Evolutionary conservation across 306 rosid genomes (phyloP).

Genomic region (Citrullus mucosospermus): DNA sequence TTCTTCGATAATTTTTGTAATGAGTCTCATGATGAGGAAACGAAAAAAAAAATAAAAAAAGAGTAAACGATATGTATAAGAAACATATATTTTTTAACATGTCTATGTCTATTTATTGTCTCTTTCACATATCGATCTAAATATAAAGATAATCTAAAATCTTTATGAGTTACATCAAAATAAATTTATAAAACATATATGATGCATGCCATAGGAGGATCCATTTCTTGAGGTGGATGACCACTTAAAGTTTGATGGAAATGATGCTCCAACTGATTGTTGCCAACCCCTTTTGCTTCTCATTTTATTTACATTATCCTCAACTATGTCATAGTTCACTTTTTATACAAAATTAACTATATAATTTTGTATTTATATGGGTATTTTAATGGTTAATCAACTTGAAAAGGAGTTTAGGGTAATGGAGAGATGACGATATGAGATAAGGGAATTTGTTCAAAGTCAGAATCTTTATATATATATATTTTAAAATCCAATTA

Average conservation of each 20-base stretch:
- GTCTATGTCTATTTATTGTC: background rate
- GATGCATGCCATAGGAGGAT: constrained; percentile 2
- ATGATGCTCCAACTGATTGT: constrained; percentile 10
- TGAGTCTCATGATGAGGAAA: background rate
- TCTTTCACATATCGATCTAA: background rate
- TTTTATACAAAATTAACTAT: background rate
- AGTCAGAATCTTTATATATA: background rate
- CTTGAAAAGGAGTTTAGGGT: background rate
- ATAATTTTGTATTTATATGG: background rate
- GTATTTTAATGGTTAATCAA: background rate
- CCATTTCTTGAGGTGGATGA: constrained; percentile 6
- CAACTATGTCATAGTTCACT: constrained; percentile 5
- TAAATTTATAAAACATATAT: background rate
- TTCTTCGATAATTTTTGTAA: background rate
- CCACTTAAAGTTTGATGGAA: constrained; percentile 3
- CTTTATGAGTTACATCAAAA: background rate
- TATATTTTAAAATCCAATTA: background rate
- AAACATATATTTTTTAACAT: background rate
- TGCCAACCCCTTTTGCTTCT: background rate
- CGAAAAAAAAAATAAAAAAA: background rate
- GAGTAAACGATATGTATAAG: background rate
- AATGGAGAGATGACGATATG: constrained; percentile 2
- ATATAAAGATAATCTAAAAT: background rate
- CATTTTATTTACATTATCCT: background rate
- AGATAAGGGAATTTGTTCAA: background rate